Percentiles rank a stretch among this genome's conserved stretches.
phyloP scores from a whole-genome alignment of 1,139 yeast genomes.

The Kodamaea arcana region DNA sequence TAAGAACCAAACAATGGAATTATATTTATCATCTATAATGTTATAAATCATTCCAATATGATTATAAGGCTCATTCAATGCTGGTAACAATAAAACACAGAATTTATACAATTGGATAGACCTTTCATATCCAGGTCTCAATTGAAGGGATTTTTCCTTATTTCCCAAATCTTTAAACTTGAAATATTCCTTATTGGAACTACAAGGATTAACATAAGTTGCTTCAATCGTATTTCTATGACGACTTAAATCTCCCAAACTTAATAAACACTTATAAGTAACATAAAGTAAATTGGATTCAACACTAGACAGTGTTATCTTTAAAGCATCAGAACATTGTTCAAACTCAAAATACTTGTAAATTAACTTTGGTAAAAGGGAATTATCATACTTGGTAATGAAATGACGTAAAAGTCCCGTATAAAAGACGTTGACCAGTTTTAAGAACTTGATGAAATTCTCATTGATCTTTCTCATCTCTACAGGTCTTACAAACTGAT shows the following conservation, averaged over 20 bases:
- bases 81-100: slow-evolving; percentile 56
- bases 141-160: slow-evolving; percentile 22
- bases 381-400: slow-evolving; percentile 32
- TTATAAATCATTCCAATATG: slow-evolving; percentile 60
- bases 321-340: slow-evolving; percentile 13
- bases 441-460: slow-evolving; percentile 44
- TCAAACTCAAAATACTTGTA: slow-evolving; percentile 21
- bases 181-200: slow-evolving; percentile 32
- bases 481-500: slow-evolving; percentile 37
- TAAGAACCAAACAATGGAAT: slow-evolving; percentile 45
- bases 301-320: slow-evolving; percentile 18
- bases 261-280: slow-evolving; percentile 51
- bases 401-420: slow-evolving; percentile 33
- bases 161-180: slow-evolving; percentile 32
- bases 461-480: slow-evolving; percentile 57
- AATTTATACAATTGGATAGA: slow-evolving; percentile 48
- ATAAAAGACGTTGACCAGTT: slow-evolving; percentile 47
- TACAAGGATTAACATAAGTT: slow-evolving; percentile 34
- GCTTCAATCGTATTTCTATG: slow-evolving; percentile 48
- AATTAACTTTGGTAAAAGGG: slow-evolving; percentile 27
- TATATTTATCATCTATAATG: slow-evolving; percentile 28
- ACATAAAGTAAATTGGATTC: slow-evolving; percentile 45
- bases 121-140: slow-evolving; percentile 21
- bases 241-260: slow-evolving; percentile 58
- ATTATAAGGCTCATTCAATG: slow-evolving; percentile 63